Percentiles rank a stretch among this genome's conserved stretches.
Conservation (phyloP, 768 basidiomycete species). For the Thelephora aurantiotincta region DNA sequence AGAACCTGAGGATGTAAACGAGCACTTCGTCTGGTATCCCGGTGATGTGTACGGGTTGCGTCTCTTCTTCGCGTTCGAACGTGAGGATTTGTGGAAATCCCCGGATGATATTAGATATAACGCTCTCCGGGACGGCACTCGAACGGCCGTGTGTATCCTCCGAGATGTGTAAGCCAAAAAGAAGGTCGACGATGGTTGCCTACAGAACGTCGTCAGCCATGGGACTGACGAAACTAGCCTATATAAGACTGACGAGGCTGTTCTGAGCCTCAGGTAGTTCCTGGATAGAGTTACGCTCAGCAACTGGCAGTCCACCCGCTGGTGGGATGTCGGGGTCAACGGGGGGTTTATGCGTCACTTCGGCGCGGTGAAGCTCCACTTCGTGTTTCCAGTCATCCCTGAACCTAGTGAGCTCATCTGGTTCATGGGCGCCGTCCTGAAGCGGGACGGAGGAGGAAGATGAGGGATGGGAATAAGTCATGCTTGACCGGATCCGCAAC, state of each 20-base stretch:
- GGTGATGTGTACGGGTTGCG: conserved; percentile 36
- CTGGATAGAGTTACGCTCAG: too few species aligned
- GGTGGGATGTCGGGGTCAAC: conserved; percentile 1
- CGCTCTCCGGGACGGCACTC: not conserved
- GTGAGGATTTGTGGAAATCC: conserved; percentile 31
- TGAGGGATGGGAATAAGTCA: too few species aligned
- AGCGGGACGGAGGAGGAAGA: too few species aligned
- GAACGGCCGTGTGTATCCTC: not conserved
- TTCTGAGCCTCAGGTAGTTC: too few species aligned
- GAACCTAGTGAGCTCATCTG: conserved; percentile 53
- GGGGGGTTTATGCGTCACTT: not conserved
- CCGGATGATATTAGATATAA: conserved; percentile 24
- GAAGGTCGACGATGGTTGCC: not conserved
- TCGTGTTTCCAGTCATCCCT: conserved; percentile 65
- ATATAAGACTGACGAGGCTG: too few species aligned
- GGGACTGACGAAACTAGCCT: too few species aligned
- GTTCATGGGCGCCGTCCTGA: conserved; percentile 20
- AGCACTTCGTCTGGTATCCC: conserved; percentile 68
- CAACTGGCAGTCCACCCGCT: too few species aligned
- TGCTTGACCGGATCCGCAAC: too few species aligned
- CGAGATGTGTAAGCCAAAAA: not conserved
- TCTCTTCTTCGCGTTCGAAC: conserved; percentile 64
- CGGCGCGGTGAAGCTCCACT: conserved; percentile 22
- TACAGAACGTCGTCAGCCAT: too few species aligned
- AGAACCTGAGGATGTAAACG: conserved; percentile 43